Base-by-base conservation (phyloP, 176 grass and related monocot species). In the barley (Hordeum vulgare) region DNA sequence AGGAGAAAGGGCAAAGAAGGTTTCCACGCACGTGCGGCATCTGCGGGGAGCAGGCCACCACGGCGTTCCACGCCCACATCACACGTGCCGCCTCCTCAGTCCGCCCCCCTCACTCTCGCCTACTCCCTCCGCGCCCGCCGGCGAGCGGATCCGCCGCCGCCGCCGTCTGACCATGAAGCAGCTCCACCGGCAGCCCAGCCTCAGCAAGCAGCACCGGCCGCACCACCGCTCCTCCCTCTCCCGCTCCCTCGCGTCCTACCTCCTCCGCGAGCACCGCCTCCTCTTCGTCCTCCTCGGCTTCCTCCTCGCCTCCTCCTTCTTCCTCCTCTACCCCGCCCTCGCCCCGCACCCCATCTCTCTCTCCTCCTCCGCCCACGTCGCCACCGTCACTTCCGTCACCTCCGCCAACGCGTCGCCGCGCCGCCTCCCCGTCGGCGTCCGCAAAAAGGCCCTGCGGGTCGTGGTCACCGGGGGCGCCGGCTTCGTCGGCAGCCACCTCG, bases 251-350 rank as follows among this genome's bases (percentile, higher is more conserved):
- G 84, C 80, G 9, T 83, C 79, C 51, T 99, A 92, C 85, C 81
- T 99, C 75, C 59, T 99, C 81, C 91, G 91, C 53, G 96, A 99
- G 89, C 93, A 99, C 64, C 93, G 96, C 83, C 88, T 99, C 82
- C 87, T 99, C 42, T 94, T 98, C 89, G 88, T 98, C 83, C 89
- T 98, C 80, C 70, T 93, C 67, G 93, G 96, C 77, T 90, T 94
- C 74, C 74, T 96, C 77, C 81, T 99, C 70, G 93, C 93, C 63
- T 85, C 96, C n/a, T 91, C 85, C 27, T 94, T 87, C 83, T 94
- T 99, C 91, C 84, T 99, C 77, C 51, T 99, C 62, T 79, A 82
- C 80, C 84, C 88, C 0, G 78, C 84, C 74, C 8, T 79, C 84
- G 18, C 47, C 28, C 59, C 44, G 33, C 83, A 71, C 66, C 66